Conservation (phyloP, 2,329 filamentous ascomycete genomes). For the Escovopsis sp. region DNA sequence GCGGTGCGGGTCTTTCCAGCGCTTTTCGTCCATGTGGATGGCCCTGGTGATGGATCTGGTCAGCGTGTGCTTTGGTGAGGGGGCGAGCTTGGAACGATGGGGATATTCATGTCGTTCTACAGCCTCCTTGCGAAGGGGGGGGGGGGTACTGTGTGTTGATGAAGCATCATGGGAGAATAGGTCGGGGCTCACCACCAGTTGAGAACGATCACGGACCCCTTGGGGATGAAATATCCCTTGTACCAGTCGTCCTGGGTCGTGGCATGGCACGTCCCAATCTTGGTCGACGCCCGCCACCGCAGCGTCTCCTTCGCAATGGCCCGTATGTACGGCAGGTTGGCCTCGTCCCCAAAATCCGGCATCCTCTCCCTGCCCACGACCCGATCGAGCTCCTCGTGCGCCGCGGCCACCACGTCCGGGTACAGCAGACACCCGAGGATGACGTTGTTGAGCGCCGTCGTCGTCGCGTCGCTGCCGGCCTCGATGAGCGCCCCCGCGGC, state of each 20-base stretch:
- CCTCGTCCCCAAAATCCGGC: constrained; percentile 26
- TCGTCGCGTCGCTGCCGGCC: constrained; percentile 10
- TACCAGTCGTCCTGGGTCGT: constrained; percentile 1
- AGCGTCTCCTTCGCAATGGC: constrained; percentile 15
- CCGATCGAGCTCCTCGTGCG: constrained; percentile 25
- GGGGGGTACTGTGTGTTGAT: too few relatives aligned
- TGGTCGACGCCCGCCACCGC: constrained; percentile 14
- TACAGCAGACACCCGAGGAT: constrained; percentile 30
- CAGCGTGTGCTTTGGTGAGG: too few relatives aligned
- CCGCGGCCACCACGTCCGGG: constrained; percentile 24
- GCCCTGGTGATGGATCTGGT: not conserved
- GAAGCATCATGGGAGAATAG: too few relatives aligned
- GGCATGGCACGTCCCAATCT: constrained; percentile 1
- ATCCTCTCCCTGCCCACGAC: constrained; percentile 26
- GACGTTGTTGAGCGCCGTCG: constrained; percentile 21
- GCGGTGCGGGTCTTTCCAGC: constrained; percentile 2
- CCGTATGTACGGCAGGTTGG: constrained; percentile 26
- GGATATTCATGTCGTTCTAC: too few relatives aligned
- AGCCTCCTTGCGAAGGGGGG: too few relatives aligned
- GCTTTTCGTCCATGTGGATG: constrained; percentile 4
- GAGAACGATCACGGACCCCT: constrained; percentile 1
- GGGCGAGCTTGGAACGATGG: too few relatives aligned
- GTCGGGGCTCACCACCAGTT: constrained; percentile 1
- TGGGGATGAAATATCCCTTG: constrained; percentile 2
- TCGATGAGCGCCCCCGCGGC: constrained; percentile 8